A percentile compares a stretch with the other conserved stretches of the same genome.
Evolutionary conservation across 2,329 filamentous ascomycete species (phyloP).

Genomic region (Chrysoporthe puriensis): DNA sequence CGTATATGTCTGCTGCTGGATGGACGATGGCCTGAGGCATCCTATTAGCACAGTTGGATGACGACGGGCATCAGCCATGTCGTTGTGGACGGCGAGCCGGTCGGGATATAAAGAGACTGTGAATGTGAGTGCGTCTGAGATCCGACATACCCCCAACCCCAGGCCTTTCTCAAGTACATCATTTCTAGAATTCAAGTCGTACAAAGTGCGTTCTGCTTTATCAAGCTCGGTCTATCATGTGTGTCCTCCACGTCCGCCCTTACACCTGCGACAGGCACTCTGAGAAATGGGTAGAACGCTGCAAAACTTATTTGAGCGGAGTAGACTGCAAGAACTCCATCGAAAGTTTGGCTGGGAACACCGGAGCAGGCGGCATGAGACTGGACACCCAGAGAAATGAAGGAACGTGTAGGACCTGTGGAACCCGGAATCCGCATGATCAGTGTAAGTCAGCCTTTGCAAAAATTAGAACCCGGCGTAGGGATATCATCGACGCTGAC

Average conservation of each 20-base stretch:
- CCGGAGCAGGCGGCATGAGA: constrained; percentile 17
- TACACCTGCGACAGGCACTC: constrained; percentile 4
- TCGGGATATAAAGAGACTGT: neutral
- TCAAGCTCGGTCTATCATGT: neutral
- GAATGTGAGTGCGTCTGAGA: neutral
- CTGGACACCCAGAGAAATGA: constrained; percentile 8
- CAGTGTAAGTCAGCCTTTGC: constrained; percentile 11
- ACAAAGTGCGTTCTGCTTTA: neutral
- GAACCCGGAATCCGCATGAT: constrained; percentile 19
- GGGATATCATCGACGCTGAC: neutral
- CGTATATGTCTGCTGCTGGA: neutral
- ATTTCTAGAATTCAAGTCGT: neutral
- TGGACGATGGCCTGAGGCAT: neutral
- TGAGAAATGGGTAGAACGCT: constrained; percentile 8
- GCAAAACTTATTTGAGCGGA: neutral
- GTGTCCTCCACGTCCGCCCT: constrained; percentile 2
- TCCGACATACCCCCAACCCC: neutral
- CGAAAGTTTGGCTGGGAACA: constrained; percentile 11
- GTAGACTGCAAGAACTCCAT: constrained; percentile 18
- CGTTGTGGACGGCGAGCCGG: neutral
- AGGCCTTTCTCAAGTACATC: neutral
- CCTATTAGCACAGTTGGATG: neutral
- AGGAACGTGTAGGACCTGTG: constrained; percentile 11
- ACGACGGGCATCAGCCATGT: neutral
- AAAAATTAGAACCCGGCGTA: neutral